phyloP scores from a whole-genome alignment of 2,329 filamentous ascomycete species.

The Pestalotiopsis sp. region DNA sequence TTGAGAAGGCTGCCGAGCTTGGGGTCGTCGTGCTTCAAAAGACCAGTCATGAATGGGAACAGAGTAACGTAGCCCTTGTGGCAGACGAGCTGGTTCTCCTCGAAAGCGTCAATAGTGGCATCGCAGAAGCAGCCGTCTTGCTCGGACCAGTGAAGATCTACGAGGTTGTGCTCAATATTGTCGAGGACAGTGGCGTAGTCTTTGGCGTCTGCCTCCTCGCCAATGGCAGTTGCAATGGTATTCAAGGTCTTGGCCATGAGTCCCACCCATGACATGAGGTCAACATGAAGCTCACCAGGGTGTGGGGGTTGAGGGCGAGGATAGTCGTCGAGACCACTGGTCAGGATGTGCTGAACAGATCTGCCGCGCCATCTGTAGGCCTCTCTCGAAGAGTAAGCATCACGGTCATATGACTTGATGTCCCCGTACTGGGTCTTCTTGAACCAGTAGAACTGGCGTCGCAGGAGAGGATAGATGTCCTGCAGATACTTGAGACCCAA shows the following conservation, averaged over 20 bases:
- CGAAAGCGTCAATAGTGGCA: constrained; percentile 91
- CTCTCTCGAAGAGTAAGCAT: constrained; percentile 82
- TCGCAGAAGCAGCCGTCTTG: constrained; percentile 86
- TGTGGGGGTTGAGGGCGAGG: constrained; percentile 89
- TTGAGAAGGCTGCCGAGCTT: constrained; percentile 76
- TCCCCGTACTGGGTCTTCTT: constrained; percentile 85
- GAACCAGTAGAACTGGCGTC: constrained; percentile 92
- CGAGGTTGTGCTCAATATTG: constrained; percentile 82
- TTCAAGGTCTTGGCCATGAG: constrained; percentile 88
- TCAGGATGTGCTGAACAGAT: constrained; percentile 80
- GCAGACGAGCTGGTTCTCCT: constrained; percentile 87
- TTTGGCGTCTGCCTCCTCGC: constrained; percentile 72
- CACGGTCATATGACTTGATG: constrained; percentile 85
- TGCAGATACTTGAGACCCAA: constrained; percentile 72
- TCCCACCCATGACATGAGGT: constrained; percentile 96
- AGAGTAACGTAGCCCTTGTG: constrained; percentile 96
- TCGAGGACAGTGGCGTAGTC: constrained; percentile 72
- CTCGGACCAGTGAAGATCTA: constrained; percentile 91
- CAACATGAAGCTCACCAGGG: constrained; percentile 91
- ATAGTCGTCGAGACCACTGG: constrained; percentile 92
- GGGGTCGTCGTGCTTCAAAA: constrained; percentile 73
- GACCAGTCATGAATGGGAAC: constrained; percentile 86
- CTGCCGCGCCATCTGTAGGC: constrained; percentile 92
- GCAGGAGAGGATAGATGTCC: constrained; percentile 80
- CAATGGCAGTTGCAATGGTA: constrained; percentile 77